These are phyloP conservation scores for Didymosphaeria variabile DNA, from an alignment of 2,329 filamentous ascomycete genomes.

Conservation along the genomic window DNA sequence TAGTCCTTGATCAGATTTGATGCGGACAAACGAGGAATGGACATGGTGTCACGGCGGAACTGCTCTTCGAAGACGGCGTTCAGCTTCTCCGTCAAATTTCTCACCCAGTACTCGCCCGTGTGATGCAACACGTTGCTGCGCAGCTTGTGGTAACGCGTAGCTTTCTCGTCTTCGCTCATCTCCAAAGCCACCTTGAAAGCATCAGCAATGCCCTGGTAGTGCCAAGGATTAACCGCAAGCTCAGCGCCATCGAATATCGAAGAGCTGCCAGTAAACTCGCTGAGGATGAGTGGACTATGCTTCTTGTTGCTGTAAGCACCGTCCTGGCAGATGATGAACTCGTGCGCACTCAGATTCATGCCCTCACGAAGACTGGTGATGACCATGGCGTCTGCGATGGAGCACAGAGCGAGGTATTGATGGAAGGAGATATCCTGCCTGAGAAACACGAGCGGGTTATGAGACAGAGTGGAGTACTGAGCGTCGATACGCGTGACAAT, in stretches of 20 bases:
- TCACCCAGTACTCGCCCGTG: constrained; percentile 87
- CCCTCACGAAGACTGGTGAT: constrained; percentile 95
- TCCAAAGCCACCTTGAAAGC: constrained; percentile 85
- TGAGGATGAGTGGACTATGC: constrained; percentile 88
- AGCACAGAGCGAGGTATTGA: constrained; percentile 91
- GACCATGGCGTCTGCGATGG: constrained; percentile 89
- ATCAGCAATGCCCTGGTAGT: constrained; percentile 86
- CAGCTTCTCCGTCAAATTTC: constrained; percentile 75
- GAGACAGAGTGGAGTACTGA: constrained; percentile 86
- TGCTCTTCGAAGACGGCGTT: constrained; percentile 84
- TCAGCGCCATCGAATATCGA: constrained; percentile 83
- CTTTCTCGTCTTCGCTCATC: constrained; percentile 79
- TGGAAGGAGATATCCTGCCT: constrained; percentile 94
- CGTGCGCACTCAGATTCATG: constrained; percentile 96
- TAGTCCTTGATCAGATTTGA: constrained; percentile 73
- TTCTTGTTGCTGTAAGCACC: constrained; percentile 75
- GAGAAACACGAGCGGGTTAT: constrained; percentile 91
- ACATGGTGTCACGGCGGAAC: constrained; percentile 81
- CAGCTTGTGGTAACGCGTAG: constrained; percentile 76
- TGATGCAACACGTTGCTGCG: constrained; percentile 78
- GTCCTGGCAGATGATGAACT: constrained; percentile 93
- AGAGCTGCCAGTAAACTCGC: constrained; percentile 93
- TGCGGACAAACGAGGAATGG: constrained; percentile 84
- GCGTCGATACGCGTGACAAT: constrained; percentile 96
- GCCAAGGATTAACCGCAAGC: constrained; percentile 92